Conservation (phyloP, 2,329 filamentous ascomycete genomes). For the Plectosphaerella plurivora region DNA sequence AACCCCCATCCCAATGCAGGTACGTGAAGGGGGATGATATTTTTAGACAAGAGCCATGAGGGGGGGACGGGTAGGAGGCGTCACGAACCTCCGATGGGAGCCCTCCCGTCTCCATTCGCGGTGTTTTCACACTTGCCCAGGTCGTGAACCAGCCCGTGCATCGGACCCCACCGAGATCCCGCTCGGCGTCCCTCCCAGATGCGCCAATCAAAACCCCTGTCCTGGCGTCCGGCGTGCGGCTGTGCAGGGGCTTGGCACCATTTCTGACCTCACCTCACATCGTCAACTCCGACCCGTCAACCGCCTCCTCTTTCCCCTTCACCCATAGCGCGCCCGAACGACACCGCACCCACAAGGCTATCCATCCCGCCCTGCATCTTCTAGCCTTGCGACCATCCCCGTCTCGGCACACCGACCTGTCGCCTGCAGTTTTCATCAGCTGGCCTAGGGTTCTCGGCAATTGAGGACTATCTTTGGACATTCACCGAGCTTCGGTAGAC, state of each 20-base stretch:
- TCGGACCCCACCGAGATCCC: neutral
- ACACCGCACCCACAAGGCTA: neutral
- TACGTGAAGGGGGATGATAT: too few species aligned
- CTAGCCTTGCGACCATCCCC: neutral
- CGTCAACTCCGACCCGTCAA: neutral
- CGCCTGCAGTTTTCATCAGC: neutral
- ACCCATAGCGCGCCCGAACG: neutral
- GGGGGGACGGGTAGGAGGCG: too few species aligned
- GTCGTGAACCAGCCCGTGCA: too few species aligned
- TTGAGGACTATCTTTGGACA: neutral
- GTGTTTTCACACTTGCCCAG: too few species aligned
- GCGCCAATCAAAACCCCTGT: neutral
- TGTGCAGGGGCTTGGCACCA: neutral
- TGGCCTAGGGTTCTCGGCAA: neutral
- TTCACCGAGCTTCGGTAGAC: neutral
- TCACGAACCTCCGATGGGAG: neutral
- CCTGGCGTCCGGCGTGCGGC: neutral
- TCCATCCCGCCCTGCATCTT: neutral
- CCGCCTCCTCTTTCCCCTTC: neutral
- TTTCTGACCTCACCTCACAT: constrained; percentile 5
- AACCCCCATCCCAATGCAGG: too few species aligned
- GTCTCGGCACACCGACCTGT: neutral
- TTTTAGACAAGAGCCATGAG: too few species aligned
- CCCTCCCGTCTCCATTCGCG: neutral
- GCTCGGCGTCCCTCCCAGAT: neutral